These are phyloP conservation scores for Vitis hybrid DNA, from an alignment of 177 flowering plant species.

Conservation along the genomic window DNA sequence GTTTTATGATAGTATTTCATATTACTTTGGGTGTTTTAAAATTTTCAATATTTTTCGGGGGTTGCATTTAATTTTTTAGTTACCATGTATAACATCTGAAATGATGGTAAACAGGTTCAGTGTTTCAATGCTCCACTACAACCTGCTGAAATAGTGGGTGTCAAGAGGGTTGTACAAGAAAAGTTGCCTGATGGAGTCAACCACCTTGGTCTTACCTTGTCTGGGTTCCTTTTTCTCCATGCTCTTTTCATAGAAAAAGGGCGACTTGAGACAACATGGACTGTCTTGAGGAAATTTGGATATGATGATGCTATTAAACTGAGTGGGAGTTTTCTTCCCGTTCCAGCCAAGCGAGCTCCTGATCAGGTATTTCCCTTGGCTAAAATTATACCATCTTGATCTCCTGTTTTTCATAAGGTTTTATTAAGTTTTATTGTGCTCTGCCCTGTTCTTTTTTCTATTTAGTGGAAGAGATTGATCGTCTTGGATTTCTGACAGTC, in stretches of 20 bases:
- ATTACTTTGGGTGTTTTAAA: no score
- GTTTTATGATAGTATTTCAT: no score
- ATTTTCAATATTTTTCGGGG: no score
- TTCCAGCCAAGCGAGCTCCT: slow-evolving; percentile 58
- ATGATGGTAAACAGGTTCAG: slow-evolving; percentile 58
- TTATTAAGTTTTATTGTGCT: no score
- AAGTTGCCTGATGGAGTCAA: slow-evolving; percentile 90
- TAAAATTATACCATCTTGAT: background rate
- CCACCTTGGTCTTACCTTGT: slow-evolving; percentile 82
- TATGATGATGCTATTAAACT: slow-evolving; percentile 88
- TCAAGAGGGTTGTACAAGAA: slow-evolving; percentile 93
- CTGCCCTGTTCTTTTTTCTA: no score
- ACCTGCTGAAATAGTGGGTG: slow-evolving; percentile 87
- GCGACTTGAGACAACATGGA: slow-evolving; percentile 98
- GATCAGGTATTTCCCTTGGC: slow-evolving; percentile 66
- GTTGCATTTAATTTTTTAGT: no score
- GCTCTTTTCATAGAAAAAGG: slow-evolving; percentile 97
- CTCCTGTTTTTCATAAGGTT: no score
- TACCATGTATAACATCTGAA: no score
- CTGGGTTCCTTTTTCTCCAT: slow-evolving; percentile 96
- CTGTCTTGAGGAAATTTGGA: slow-evolving; percentile 93
- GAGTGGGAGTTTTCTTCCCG: slow-evolving; percentile 68
- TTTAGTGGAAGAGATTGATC: no score
- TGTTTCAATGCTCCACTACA: slow-evolving; percentile 97
- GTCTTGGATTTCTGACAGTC: background rate